Base-by-base conservation (phyloP, 2,329 filamentous ascomycete genomes). In the Zasmidium citrigriseum region DNA sequence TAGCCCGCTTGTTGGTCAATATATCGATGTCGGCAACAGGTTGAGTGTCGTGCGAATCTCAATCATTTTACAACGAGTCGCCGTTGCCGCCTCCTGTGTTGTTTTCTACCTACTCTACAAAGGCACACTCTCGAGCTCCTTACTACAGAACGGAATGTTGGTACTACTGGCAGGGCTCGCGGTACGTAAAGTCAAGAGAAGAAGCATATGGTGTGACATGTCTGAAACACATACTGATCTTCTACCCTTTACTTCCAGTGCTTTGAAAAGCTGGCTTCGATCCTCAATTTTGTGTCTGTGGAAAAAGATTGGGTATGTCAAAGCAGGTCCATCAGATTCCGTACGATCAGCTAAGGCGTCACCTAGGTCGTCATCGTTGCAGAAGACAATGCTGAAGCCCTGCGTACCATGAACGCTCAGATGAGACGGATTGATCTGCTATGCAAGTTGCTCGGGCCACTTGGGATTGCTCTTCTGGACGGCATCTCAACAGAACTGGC, bases 261-360 rank as follows among this genome's bases (percentile, higher is more conserved):
- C 56, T 67, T 87, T 1, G 89, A 92, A 73, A 92, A 91, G 70
- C 72, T 90, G 9, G 80, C 78, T 14, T 80, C 86, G 1, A 79
- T 87, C 4, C 80, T 85, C 70, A 91, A 91, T 68, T 78, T 84
- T 0, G 83, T 91, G 0, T 79, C 89, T 0, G 81, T 92, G 0
- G 89, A 91, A 70, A 78, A 86, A 66, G 89, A 92, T 65, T 91
- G 89, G 88, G 74, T 78, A 41, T 10, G 16, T n/a, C n/a, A n/a
- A n/a, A n/a, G n/a, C n/a, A n/a, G n/a, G n/a, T n/a, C n/a, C n/a
- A n/a, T n/a, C n/a, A n/a, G n/a, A n/a, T n/a, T n/a, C n/a, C n/a
- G n/a, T n/a, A n/a, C n/a, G n/a, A n/a, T n/a, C n/a, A n/a, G n/a
- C n/a, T n/a, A n/a, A n/a, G n/a, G n/a, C n/a, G n/a, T n/a, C n/a